Conservation (phyloP, 2,329 filamentous ascomycete species). For the Phialophora tarda region DNA sequence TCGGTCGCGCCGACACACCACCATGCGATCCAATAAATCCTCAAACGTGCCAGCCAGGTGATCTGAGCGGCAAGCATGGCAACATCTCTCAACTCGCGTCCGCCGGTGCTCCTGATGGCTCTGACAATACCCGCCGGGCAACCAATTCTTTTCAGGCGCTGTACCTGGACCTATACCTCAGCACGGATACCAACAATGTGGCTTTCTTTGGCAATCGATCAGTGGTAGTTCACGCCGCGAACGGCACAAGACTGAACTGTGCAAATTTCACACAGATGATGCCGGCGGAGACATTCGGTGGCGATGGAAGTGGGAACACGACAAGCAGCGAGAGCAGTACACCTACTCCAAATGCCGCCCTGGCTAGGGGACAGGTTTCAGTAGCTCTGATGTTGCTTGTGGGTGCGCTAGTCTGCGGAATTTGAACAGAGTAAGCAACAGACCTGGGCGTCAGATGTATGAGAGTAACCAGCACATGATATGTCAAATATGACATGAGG, state of each 20-base stretch:
- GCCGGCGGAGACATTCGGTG: not conserved
- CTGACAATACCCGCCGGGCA: not conserved
- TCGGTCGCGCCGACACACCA: slow-evolving; percentile 64
- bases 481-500: not conserved
- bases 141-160: slow-evolving; percentile 41
- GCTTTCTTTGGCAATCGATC: slow-evolving; percentile 61
- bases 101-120: slow-evolving; percentile 50
- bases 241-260: slow-evolving; percentile 62
- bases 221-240: slow-evolving; percentile 60
- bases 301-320: slow-evolving; percentile 4
- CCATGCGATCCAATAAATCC: slow-evolving; percentile 64
- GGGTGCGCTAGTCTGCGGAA: not conserved
- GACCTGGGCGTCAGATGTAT: not conserved
- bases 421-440: not conserved
- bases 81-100: slow-evolving; percentile 58
- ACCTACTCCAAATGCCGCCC: not conserved
- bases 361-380: not conserved
- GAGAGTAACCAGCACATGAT: not conserved
- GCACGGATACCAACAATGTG: slow-evolving; percentile 48
- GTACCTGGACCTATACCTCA: slow-evolving; percentile 58
- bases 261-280: slow-evolving; percentile 56
- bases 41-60: slow-evolving; percentile 74
- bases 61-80: slow-evolving; percentile 76
- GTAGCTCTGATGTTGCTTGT: not conserved
- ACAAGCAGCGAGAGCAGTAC: slow-evolving; percentile 5